Evolutionary conservation across 495 filamentous ascomycete genomes (phyloP).

Genomic region (Neurospora sp.): DNA sequence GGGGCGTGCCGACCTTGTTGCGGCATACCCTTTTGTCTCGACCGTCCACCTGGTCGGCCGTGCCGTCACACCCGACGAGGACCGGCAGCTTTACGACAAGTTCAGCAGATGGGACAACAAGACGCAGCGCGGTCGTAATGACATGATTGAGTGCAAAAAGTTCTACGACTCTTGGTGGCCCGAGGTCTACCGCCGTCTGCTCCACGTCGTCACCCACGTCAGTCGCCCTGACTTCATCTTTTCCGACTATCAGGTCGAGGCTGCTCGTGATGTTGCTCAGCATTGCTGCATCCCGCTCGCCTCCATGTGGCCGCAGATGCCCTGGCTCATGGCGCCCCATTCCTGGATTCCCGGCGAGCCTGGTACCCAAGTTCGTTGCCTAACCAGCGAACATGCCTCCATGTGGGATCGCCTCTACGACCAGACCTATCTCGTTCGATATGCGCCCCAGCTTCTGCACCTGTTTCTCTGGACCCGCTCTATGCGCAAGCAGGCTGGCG

Average conservation of each 20-base stretch:
- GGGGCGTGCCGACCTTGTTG: conserved; percentile 24
- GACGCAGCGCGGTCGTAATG: conserved; percentile 14
- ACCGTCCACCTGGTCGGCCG: conserved; percentile 10
- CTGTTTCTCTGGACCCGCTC: conserved; percentile 16
- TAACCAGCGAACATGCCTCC: conserved; percentile 26
- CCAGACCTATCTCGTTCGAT: conserved; percentile 16
- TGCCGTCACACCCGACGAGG: conserved; percentile 7
- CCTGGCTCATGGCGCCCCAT: conserved; percentile 23
- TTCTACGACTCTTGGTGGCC: conserved; percentile 31
- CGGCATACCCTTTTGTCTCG: conserved; percentile 19
- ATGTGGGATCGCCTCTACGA: conserved; percentile 24
- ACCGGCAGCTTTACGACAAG: conserved; percentile 19
- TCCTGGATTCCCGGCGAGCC: conserved; percentile 30
- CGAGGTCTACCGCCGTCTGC: conserved; percentile 22
- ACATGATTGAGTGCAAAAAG: conserved; percentile 21
- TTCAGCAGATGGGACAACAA: conserved; percentile 21
- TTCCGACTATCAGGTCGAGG: conserved; percentile 31
- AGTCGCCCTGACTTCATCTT: conserved; percentile 24
- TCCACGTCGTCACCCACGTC: conserved; percentile 9
- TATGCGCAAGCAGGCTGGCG: conserved; percentile 23
- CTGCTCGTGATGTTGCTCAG: conserved; percentile 23
- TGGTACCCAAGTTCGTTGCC: conserved; percentile 25
- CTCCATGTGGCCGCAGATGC: conserved; percentile 29
- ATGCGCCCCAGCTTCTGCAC: conserved; percentile 14
- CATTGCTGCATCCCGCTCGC: conserved; percentile 26